These are phyloP conservation scores for Trichoderma sp. DNA, from an alignment of 2,329 filamentous ascomycete species.

Conservation along the genomic window DNA sequence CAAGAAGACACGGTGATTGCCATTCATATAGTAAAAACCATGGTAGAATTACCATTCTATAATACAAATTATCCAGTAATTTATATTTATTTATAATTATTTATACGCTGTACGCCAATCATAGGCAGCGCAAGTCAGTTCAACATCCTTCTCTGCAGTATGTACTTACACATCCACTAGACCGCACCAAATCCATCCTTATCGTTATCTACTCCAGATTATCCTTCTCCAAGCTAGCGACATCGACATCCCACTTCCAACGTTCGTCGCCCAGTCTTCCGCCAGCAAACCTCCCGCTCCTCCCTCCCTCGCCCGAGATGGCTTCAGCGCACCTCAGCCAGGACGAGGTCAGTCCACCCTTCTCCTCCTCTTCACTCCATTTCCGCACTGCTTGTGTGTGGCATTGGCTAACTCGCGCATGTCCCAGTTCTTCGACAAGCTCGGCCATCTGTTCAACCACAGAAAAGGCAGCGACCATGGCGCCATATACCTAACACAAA, in stretches of 20 bases:
- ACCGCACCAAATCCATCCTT: not conserved
- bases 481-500: conserved; percentile 72
- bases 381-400: not conserved
- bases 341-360: conserved; percentile 37
- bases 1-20: not conserved
- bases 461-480: conserved; percentile 69
- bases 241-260: conserved; percentile 18
- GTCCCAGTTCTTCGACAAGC: conserved; percentile 67
- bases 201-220: conserved; percentile 13
- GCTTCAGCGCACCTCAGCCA: conserved; percentile 31
- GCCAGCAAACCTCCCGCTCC: not conserved
- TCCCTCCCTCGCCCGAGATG: not conserved
- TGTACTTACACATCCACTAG: not conserved
- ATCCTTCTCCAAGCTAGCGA: not conserved
- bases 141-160: not conserved
- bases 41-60: not conserved
- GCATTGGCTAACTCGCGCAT: not conserved
- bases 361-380: not conserved
- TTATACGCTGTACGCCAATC: not conserved
- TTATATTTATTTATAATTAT: not conserved
- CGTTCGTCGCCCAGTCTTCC: not conserved
- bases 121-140: not conserved
- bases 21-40: not conserved
- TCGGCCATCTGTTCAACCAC: conserved; percentile 64
- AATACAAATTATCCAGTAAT: not conserved